These are phyloP conservation scores for Ajuga chamaepitys DNA, from an alignment of 257 asterid genomes.

Conservation along the genomic window DNA sequence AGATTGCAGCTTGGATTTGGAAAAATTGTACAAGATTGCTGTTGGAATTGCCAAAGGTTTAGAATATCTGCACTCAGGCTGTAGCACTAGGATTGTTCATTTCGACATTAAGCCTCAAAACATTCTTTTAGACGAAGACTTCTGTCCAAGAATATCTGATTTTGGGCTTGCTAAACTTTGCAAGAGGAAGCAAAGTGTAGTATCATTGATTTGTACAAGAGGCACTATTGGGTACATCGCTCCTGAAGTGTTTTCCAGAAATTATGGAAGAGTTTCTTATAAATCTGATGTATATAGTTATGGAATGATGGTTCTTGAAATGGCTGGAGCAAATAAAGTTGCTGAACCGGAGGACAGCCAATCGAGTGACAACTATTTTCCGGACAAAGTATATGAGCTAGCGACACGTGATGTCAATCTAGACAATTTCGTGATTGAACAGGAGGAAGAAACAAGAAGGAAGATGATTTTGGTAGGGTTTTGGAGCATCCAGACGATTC, in stretches of 20 bases:
- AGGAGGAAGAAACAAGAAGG: conserved; percentile 24
- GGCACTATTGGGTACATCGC: conserved; percentile 51
- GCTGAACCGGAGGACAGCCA: neutral
- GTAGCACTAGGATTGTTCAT: conserved; percentile 45
- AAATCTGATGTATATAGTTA: conserved; percentile 53
- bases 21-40: conserved; percentile 43
- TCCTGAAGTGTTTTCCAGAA: conserved; percentile 35
- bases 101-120: conserved; percentile 69
- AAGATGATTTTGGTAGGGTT: conserved; percentile 43
- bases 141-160: conserved; percentile 61
- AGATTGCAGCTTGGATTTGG: conserved; percentile 19
- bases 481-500: conserved; percentile 47
- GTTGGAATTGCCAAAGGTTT: conserved; percentile 53
- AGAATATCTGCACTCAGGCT: conserved; percentile 51
- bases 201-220: conserved; percentile 25
- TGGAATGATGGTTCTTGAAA: conserved; percentile 60
- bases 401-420: conserved; percentile 11
- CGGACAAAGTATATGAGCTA: conserved; percentile 37
- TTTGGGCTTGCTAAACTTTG: conserved; percentile 49
- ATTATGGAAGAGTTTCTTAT: conserved; percentile 38
- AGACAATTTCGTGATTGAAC: conserved; percentile 12
- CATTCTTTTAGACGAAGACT: conserved; percentile 49
- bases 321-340: conserved; percentile 28
- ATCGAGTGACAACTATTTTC: conserved; percentile 34
- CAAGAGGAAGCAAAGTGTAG: conserved; percentile 26